Base-by-base conservation (phyloP, 2,329 filamentous ascomycete species). In the Apiospora koreana region DNA sequence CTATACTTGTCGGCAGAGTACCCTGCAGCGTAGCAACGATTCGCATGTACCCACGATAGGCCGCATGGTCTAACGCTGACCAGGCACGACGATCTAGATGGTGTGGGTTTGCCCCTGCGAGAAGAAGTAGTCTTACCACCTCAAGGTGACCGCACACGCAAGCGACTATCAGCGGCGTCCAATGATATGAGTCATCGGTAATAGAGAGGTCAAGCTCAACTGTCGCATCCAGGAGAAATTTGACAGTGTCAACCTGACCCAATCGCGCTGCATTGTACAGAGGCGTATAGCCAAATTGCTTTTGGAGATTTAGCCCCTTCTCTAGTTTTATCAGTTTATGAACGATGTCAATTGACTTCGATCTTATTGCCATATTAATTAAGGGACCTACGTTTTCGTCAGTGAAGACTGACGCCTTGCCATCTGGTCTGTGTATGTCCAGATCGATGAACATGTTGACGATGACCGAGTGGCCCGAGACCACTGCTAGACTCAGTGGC, bases 51-150 rank as follows among this genome's bases (percentile, higher is more conserved):
- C 50, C 71, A 43, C 69, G 67, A 65, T 72, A 72, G 7, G 69
- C 48, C 16, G 71, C 71, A 35, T 70, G 66, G n/a, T 70, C 71
- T 35, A 70, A 50, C 41, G 71, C 67, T n/a, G 71, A 43, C 71
- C 71, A 72, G 48, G 69, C 71, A n/a, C 65, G 66, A n/a, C 28
- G 25, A 50, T 72, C 71, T 42, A 35, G 58, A 3, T 31, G 31
- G 18, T 18, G 14, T 16, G 14, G 12, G 48, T 65, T 64, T 66
- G 69, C 67, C 12, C 69, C 71, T 28, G 64, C 64, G 28, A 43
- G n/a, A 6, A 72, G 64, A 8, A 72, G 65, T 6, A 70, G 38
- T 31, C 48, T 41, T n/a, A 41, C 69, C 23, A 69, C 28, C 23
- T 72, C 71, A 21, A 35, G 18, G 41, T 70, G 69, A n/a, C 64